Conservation (phyloP, 192 early-diverging fungal genomes). For the Coemansia sp. region DNA sequence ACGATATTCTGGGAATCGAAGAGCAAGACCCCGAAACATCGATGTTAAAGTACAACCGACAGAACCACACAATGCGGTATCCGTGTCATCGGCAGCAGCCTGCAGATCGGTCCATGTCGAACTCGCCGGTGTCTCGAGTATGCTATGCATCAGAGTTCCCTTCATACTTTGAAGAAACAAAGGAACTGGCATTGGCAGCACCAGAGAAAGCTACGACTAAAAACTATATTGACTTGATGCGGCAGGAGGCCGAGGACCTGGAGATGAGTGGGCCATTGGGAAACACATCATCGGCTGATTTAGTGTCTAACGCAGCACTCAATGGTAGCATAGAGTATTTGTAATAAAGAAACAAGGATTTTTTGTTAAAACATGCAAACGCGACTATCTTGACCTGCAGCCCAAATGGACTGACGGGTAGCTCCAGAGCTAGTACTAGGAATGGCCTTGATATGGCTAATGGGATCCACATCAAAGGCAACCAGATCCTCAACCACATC, state of each 20-base stretch:
- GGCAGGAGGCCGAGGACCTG: conserved; percentile 33
- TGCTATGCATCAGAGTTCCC: conserved; percentile 26
- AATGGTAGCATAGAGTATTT: neutral
- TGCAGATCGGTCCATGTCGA: neutral
- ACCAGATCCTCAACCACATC: conserved; percentile 43
- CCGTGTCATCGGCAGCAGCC: neutral
- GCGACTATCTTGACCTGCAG: conserved; percentile 25
- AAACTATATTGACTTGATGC: conserved; percentile 40
- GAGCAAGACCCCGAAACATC: conserved; percentile 17
- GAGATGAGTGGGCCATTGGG: conserved; percentile 39
- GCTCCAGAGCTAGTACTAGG: conserved; percentile 4
- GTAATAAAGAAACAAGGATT: neutral
- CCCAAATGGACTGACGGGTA: conserved; percentile 39
- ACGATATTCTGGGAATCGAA: conserved; percentile 38
- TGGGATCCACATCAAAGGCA: conserved; percentile 47
- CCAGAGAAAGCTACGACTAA: neutral
- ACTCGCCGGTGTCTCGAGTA: conserved; percentile 19
- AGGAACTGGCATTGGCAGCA: neutral
- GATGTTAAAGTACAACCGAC: neutral
- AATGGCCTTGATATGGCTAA: conserved; percentile 30
- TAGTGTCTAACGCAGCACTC: conserved; percentile 29
- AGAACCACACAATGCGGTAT: neutral
- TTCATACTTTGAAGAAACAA: conserved; percentile 3
- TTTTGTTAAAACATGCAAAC: conserved; percentile 27
- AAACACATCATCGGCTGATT: conserved; percentile 28